Conservation (phyloP, 805 yeast genomes). For the Torulaspora maleeae region DNA sequence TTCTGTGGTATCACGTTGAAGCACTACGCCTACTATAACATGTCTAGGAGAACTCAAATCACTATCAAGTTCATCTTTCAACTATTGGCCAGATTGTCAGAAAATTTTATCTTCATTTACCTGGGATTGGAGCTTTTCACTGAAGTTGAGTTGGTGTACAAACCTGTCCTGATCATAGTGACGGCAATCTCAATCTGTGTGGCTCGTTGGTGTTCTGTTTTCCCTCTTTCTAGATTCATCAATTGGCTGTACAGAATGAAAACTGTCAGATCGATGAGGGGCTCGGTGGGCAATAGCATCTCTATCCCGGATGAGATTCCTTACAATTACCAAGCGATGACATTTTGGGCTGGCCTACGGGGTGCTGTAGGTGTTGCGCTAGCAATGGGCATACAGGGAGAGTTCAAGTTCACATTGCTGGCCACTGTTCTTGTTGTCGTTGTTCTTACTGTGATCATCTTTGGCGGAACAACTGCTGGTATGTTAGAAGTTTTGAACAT, state of each 20-base stretch:
- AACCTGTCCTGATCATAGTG: slow-evolving; percentile 86
- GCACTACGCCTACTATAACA: slow-evolving; percentile 94
- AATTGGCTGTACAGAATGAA: slow-evolving; percentile 71
- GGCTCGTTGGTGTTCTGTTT: slow-evolving; percentile 95
- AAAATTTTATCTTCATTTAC: slow-evolving; percentile 93
- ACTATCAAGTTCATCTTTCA: slow-evolving; percentile 95
- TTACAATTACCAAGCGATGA: slow-evolving; percentile 95
- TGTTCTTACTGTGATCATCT: slow-evolving; percentile 88
- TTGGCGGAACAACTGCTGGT: slow-evolving; percentile 98
- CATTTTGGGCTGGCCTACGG: slow-evolving; percentile 97
- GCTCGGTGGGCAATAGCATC: slow-evolving; percentile 20
- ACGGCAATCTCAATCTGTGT: slow-evolving; percentile 87
- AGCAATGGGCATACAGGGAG: slow-evolving; percentile 97
- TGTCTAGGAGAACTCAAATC: slow-evolving; percentile 95
- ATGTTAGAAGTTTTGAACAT: slow-evolving; percentile 95
- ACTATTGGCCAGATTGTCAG: slow-evolving; percentile 88
- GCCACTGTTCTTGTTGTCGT: slow-evolving; percentile 97
- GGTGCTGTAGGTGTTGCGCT: slow-evolving; percentile 99
- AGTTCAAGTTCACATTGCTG: slow-evolving; percentile 75
- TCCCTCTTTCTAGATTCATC: slow-evolving; percentile 81
- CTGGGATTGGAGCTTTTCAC: slow-evolving; percentile 92
- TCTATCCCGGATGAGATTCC: slow-evolving; percentile 81
- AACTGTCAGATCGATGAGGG: slow-evolving; percentile 44
- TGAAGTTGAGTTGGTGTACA: slow-evolving; percentile 90
- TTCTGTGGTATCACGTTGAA: slow-evolving; percentile 96